Conservation (phyloP, 169 alveolate genomes). For the Eimeria praecox region DNA sequence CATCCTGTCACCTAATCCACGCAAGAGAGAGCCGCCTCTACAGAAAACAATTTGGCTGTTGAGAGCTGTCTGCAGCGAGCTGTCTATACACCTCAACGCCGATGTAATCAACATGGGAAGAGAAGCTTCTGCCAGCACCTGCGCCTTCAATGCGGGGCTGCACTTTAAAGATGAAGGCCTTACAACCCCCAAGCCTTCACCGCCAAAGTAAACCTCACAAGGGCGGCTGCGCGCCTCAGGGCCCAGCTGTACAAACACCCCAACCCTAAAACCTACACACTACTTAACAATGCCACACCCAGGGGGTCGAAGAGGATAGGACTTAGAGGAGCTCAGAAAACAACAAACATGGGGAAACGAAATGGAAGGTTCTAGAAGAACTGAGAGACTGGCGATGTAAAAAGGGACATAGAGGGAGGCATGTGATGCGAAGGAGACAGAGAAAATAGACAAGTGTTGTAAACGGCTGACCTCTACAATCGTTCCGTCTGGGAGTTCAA, state of each 20-base stretch:
- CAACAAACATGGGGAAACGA: too few relatives aligned
- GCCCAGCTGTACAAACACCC: slow-evolving; percentile 28
- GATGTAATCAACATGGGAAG: background rate
- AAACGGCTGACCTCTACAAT: background rate
- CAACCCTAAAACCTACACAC: background rate
- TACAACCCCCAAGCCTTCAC: background rate
- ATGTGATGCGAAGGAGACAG: background rate
- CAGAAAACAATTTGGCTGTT: background rate
- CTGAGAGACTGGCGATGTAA: background rate
- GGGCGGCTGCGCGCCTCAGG: background rate
- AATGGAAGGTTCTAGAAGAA: background rate
- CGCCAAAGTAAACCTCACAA: slow-evolving; percentile 17
- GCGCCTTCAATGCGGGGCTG: background rate
- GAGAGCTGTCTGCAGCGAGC: background rate
- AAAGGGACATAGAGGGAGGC: background rate
- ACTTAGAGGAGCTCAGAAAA: background rate
- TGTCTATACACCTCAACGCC: background rate
- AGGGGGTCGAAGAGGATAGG: background rate
- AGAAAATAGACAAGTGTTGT: background rate
- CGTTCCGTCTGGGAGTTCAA: slow-evolving; percentile 17
- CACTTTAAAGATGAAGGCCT: background rate
- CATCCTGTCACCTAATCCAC: background rate
- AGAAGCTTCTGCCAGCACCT: background rate
- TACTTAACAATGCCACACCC: background rate
- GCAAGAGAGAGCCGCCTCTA: background rate